Base-by-base conservation (phyloP, 192 early-diverging fungal species). In the Linnemannia exigua region DNA sequence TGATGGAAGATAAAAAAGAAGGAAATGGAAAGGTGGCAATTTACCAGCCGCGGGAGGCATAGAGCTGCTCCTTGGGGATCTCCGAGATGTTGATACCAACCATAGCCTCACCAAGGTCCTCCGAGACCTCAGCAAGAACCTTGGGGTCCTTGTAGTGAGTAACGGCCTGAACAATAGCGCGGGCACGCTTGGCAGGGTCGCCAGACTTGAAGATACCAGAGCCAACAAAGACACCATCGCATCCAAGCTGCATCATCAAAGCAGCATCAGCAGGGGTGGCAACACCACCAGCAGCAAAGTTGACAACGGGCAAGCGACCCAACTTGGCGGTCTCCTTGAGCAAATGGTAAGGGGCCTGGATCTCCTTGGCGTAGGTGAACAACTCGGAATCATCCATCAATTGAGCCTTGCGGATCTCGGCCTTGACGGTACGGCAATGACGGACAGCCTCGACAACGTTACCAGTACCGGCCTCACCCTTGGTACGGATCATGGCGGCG, bases 211-310 rank as follows among this genome's bases (percentile, higher is more conserved):
- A 99, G 90, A 99, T 97, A 72, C 98, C 97, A 35, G 97, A 98
- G 61, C 97, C 97, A 63, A 99, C 98, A 91, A 99, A 98, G 78
- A 96, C 97, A 91, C 98, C 98, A 89, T 98, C 97, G 90, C 97
- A 96, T 52, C 98, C 98, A 61, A 98, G 91, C 91, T 99, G 97
- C 98, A 99, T 99, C 98, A 99, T 98, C 80, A 99, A 80, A 17
- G 97, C 98, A 71, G 98, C 98, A 92, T 99, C 98, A 35, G 98
- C 98, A 36, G 98, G 98, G 47, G 98, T 99, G 25, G 98, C 98
- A 80, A 99, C 93, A 89, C 97, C 98, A 77, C 96, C 97, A 50
- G 97, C 97, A 77, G 98, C 97, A 92, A 99, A 99, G 93, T 98
- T 98, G 87, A 98, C 98, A 58, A 99, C 97, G 52, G 98, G 98